phyloP scores from a whole-genome alignment of 2,329 filamentous ascomycete species.

The Cytospora leucostoma region DNA sequence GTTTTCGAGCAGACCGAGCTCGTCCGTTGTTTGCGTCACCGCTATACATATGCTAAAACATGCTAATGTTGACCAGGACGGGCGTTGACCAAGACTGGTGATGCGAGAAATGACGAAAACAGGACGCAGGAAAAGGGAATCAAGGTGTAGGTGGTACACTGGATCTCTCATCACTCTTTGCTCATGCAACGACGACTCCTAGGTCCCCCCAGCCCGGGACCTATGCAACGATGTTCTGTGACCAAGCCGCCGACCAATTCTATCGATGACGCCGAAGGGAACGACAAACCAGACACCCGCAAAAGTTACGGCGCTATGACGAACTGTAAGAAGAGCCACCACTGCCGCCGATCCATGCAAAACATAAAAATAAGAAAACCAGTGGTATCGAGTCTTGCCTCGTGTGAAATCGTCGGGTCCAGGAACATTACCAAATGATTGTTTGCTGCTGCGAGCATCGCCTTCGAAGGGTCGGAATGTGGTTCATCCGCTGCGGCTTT shows the following conservation, averaged over 20 bases:
- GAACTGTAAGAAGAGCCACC: conserved; percentile 1
- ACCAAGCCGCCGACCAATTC: conserved; percentile 21
- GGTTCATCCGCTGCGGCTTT: background rate
- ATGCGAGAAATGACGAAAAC: conserved; percentile 13
- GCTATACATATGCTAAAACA: conserved; percentile 23
- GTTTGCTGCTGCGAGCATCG: background rate
- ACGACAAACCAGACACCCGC: conserved; percentile 12
- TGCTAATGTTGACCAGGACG: conserved; percentile 23
- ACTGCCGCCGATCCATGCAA: conserved; percentile 6
- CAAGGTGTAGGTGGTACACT: conserved; percentile 20
- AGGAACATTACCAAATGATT: background rate
- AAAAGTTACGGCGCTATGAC: conserved; percentile 1
- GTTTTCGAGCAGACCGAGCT: background rate
- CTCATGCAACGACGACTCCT: conserved; percentile 21
- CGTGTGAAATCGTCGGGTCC: background rate
- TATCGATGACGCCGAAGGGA: conserved; percentile 24
- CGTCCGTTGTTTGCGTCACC: conserved; percentile 11
- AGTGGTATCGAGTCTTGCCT: conserved; percentile 5
- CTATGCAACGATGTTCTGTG: conserved; percentile 25
- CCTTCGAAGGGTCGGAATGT: background rate
- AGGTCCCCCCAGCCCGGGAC: conserved; percentile 9
- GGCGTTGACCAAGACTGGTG: conserved; percentile 15
- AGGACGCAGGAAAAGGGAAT: conserved; percentile 16
- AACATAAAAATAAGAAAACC: background rate
- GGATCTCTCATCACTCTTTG: conserved; percentile 17